Evolutionary conservation across 164 flowering plant species (phyloP).

Genomic region (Annona squamosa): DNA sequence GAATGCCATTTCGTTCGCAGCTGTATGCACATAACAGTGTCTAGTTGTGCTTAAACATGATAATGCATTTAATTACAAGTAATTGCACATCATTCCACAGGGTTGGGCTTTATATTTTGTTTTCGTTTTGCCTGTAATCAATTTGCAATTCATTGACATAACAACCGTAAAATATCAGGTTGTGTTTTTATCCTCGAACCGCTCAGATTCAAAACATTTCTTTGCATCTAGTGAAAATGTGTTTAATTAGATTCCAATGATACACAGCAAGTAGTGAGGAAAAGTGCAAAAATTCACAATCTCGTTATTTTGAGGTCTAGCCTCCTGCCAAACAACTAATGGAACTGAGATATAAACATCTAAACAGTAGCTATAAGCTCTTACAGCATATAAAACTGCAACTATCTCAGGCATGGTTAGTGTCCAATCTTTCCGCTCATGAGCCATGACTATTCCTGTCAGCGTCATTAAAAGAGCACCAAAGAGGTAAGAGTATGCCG

Average conservation of each 20-base stretch:
- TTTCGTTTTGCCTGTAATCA: not conserved
- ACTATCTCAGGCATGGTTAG: slow-evolving; percentile 62
- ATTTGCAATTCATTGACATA: not conserved
- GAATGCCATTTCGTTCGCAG: not conserved
- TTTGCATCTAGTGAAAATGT: not conserved
- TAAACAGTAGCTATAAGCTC: slow-evolving; percentile 17
- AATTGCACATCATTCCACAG: too few relatives aligned
- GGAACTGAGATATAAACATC: not conserved
- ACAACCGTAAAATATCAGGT: not conserved
- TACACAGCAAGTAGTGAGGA: not conserved
- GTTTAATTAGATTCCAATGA: not conserved
- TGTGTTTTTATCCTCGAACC: not conserved
- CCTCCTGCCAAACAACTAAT: not conserved
- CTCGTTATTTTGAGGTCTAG: not conserved
- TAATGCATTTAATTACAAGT: too few relatives aligned
- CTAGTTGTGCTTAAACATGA: not conserved
- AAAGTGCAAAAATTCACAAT: too few relatives aligned
- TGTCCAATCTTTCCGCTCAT: slow-evolving; percentile 61
- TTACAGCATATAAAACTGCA: slow-evolving; percentile 89
- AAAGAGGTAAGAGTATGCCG: slow-evolving; percentile 83
- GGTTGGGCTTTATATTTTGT: not conserved
- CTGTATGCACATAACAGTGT: not conserved
- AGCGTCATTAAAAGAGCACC: slow-evolving; percentile 70
- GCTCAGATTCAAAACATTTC: too few relatives aligned
- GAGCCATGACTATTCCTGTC: slow-evolving; percentile 51